Evolutionary conservation across 1,284 basidiomycete genomes (phyloP), one percentile per base, ranked within the genome.

Genomic region (Abortiporus biennis): DNA sequence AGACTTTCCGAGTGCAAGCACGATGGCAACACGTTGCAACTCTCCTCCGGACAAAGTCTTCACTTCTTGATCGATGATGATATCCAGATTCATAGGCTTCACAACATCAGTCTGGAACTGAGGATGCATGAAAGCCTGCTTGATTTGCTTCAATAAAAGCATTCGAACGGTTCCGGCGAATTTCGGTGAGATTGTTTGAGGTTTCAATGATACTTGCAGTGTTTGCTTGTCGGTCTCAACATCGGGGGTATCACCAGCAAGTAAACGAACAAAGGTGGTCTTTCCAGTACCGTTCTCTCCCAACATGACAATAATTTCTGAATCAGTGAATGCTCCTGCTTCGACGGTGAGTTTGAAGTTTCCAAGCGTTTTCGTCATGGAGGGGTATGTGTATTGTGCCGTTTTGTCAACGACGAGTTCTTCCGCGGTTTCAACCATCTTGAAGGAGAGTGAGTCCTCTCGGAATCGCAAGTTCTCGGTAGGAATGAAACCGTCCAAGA

Each of bases 381-480:
- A 56, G 1, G 94, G 94, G 69, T 97, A 98, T 8, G 77, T 74
- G 66, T 92, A 92, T 56, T 85, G 84, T 38, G 85, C 78, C 20
- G 90, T 85, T 64, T 92, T 90, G 63, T 91, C 87, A 38, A 83
- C 66, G 44, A 87, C 58, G 37, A 92, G 51, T 56, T 98, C 94
- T 52, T 97, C 93, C 13, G 86, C 91, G 3, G 80, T 93, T 64
- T 97, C 94, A 40, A 88, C 80, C 78, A 97, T 96, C 70, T 93
- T 95, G 76, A 98, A 98, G 3, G 88, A 83, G 15, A 97, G 72
- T 1, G 88, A 89, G 56, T 96, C 94, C 53, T 96, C 84, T 38
- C 93, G 83, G 81, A 97, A 97, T 46, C 94, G 90, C 56, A 98
- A 64, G 66, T 98, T 98, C 65, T 97, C 93, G n/a, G 94, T 96